Evolutionary conservation across 495 filamentous ascomycete species (phyloP).

Genomic region (Penicillium coprophilum): DNA sequence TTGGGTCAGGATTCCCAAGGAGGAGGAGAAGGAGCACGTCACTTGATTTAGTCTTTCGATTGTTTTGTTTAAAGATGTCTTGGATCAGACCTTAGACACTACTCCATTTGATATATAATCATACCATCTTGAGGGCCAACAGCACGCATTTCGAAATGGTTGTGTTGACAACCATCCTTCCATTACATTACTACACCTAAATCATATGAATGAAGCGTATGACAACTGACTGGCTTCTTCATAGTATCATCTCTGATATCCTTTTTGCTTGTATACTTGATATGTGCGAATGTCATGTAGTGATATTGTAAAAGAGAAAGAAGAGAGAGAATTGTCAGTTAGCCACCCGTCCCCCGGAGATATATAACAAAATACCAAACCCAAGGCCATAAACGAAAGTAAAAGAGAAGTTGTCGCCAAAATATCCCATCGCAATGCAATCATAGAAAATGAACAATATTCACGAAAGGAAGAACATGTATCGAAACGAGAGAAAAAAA

Average conservation of each 20-base stretch:
- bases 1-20: conserved; percentile 48
- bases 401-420: conserved; percentile 6
- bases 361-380: conserved; percentile 1
- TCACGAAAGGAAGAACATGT: not conserved
- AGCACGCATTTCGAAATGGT: not conserved
- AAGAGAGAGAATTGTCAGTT: conserved; percentile 11
- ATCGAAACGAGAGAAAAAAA: conserved; percentile 3
- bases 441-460: conserved; percentile 7
- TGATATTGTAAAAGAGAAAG: not conserved
- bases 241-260: not conserved
- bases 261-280: not conserved
- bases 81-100: not conserved
- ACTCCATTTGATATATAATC: not conserved
- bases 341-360: conserved; percentile 6
- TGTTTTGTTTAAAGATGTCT: not conserved
- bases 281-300: no score
- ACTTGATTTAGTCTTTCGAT: conserved; percentile 9
- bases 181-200: not conserved
- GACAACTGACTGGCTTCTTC: no score
- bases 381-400: not conserved
- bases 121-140: not conserved
- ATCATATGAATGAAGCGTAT: not conserved
- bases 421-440: conserved; percentile 14
- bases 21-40: conserved; percentile 52
- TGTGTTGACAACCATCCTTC: not conserved